These are phyloP conservation scores for Cryptosporidium baileyi DNA, from an alignment of 169 alveolate species.

Conservation along the genomic window DNA sequence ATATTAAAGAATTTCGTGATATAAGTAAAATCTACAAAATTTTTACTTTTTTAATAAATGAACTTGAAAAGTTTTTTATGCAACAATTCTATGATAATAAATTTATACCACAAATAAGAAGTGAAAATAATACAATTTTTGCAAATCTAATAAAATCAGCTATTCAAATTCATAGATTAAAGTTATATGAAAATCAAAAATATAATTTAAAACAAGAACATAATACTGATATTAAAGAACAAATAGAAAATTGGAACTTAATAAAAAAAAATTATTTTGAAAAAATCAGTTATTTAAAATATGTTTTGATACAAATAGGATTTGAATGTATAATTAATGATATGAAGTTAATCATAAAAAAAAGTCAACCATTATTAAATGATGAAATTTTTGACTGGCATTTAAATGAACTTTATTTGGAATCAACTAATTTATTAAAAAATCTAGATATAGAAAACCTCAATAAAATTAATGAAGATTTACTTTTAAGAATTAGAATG, in stretches of 20 bases:
- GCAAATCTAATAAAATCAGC: neutral
- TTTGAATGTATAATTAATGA: constrained; percentile 25
- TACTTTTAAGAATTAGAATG: neutral
- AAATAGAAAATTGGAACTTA: neutral
- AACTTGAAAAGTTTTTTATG: constrained; percentile 2
- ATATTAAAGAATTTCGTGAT: neutral
- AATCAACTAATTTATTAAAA: neutral
- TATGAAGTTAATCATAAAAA: constrained; percentile 19
- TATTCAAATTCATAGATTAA: neutral
- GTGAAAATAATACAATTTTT: constrained; percentile 20
- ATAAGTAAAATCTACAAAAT: neutral
- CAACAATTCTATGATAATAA: neutral
- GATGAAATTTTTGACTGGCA: constrained; percentile 39
- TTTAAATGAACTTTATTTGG: constrained; percentile 5
- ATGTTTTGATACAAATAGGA: constrained; percentile 41
- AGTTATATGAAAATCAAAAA: neutral
- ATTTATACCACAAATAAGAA: constrained; percentile 17
- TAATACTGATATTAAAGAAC: neutral
- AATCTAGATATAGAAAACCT: neutral
- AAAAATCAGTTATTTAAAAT: neutral
- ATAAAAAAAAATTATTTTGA: constrained; percentile 30
- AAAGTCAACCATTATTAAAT: constrained; percentile 10
- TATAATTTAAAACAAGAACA: neutral
- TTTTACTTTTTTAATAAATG: neutral
- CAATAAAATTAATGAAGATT: neutral